A percentile compares a stretch with the other conserved stretches of the same genome.
Conservation (phyloP, 2,329 filamentous ascomycete genomes). For the Penicillium sclerotiorum region DNA sequence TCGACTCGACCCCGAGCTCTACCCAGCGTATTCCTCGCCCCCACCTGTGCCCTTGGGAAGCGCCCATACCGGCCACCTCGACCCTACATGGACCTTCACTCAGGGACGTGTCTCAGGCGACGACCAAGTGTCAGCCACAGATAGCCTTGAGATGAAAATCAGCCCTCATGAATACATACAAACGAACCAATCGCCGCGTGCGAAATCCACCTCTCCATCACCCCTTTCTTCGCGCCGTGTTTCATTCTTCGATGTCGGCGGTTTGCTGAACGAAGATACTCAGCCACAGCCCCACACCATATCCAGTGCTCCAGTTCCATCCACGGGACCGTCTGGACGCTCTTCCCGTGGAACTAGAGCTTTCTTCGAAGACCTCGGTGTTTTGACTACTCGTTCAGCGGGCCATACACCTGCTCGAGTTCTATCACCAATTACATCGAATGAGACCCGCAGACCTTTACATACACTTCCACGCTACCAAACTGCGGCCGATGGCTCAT, state of each 20-base stretch:
- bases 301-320: constrained; percentile 8
- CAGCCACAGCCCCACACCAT: constrained; percentile 5
- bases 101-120: constrained; percentile 29
- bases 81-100: constrained; percentile 38
- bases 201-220: constrained; percentile 41
- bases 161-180: constrained; percentile 39
- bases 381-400: constrained; percentile 10
- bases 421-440: not conserved
- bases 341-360: constrained; percentile 29
- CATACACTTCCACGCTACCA: constrained; percentile 24
- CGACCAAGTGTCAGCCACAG: constrained; percentile 30
- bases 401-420: not conserved
- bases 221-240: constrained; percentile 60
- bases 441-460: not conserved
- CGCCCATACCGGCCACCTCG: constrained; percentile 31
- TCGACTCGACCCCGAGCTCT: constrained; percentile 59
- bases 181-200: constrained; percentile 31
- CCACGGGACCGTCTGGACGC: not conserved
- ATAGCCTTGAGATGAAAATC: constrained; percentile 36
- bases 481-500: constrained; percentile 22
- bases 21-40: constrained; percentile 29
- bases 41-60: constrained; percentile 29
- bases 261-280: constrained; percentile 61
- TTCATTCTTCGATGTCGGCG: constrained; percentile 85
- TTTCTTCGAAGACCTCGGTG: constrained; percentile 40